These are phyloP conservation scores for Phanerochaete sordida DNA, from an alignment of 768 basidiomycete genomes.

Conservation along the genomic window DNA sequence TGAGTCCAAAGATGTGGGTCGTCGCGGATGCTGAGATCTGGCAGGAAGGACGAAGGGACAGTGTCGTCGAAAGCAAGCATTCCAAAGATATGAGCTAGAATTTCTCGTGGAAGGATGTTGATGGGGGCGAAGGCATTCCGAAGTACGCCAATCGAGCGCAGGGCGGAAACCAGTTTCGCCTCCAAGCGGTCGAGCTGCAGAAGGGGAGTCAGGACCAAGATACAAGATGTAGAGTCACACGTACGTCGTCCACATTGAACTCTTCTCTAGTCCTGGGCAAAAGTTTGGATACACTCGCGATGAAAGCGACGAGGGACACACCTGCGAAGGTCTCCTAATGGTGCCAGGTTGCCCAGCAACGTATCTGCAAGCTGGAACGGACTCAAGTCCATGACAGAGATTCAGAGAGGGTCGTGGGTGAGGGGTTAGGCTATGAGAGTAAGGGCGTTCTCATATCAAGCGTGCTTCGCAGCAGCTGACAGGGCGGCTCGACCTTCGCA, in stretches of 20 bases:
- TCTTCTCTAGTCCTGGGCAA: slow-evolving; percentile 1
- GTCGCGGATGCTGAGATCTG: neutral
- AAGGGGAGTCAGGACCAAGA: neutral
- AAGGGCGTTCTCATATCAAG: neutral
- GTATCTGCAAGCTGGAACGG: neutral
- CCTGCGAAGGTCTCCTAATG: neutral
- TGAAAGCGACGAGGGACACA: neutral
- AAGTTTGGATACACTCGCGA: neutral
- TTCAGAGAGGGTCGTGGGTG: neutral
- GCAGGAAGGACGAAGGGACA: slow-evolving; percentile 6
- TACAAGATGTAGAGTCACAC: neutral
- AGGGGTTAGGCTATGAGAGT: neutral
- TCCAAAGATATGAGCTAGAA: slow-evolving; percentile 7
- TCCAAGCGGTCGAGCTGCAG: slow-evolving; percentile 8
- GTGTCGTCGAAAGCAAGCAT: neutral
- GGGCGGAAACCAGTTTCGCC: neutral
- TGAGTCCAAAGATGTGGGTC: slow-evolving; percentile 4
- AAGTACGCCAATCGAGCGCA: slow-evolving; percentile 1
- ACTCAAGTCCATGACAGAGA: neutral
- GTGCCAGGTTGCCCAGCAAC: neutral
- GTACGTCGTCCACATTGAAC: slow-evolving; percentile 6
- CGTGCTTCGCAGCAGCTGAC: neutral
- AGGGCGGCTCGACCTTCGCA: neutral
- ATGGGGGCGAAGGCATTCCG: slow-evolving; percentile 13
- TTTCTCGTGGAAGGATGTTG: slow-evolving; percentile 11